Base-by-base conservation (phyloP, 495 filamentous ascomycete genomes). In the Aeminium ludgeri region DNA sequence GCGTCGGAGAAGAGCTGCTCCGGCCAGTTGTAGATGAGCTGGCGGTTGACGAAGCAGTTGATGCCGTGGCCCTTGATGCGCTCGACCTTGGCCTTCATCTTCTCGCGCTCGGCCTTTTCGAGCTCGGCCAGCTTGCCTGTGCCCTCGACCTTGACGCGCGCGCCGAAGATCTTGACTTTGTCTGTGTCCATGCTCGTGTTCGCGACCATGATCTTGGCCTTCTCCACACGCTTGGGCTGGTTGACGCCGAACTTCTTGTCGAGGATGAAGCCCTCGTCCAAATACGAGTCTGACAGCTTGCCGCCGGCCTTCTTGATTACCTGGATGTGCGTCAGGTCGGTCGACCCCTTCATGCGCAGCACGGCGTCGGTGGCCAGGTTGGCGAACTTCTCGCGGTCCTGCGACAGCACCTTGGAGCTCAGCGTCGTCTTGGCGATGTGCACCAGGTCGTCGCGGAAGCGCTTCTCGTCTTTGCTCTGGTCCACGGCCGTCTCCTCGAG, bases 111-210 rank as follows among this genome's bases (percentile, higher is more conserved):
- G 16, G 89, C 91, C 68, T 84, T 89, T 65, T 97, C 89, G 36
- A 97, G 72, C 49, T 97, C 91, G 11, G 89, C 89, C 20, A 97
- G 68, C 70, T 96, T 94, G 44, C 84, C 80, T 8, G 89, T 97
- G 25, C 82, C 86, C 51, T 84, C 82, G 17, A 86, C 89, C 70
- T 94, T 93, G 52, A 96, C 81, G 18, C 85, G 76, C 15, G 89
- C 89, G 43, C 89, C 89, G 57, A 96, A 97, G 52, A 97, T 95
- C 73, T 97, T 97, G 64, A 97, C 82, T 70, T 97, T 97, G 63
- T 97, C 89, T 19, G 89, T 96, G 60, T 97, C 89, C 89, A 97
- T 97, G 5, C 87, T 79, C 48, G 89, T 97, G 62, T 97, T 97
- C 41, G 89, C 89, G 19, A 96, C 80, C 13, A 97, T 63, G 45